Percentiles rank a stretch among this genome's conserved stretches.
Evolutionary conservation across 768 basidiomycete species (phyloP).

Genomic region (Harrya chromipes): DNA sequence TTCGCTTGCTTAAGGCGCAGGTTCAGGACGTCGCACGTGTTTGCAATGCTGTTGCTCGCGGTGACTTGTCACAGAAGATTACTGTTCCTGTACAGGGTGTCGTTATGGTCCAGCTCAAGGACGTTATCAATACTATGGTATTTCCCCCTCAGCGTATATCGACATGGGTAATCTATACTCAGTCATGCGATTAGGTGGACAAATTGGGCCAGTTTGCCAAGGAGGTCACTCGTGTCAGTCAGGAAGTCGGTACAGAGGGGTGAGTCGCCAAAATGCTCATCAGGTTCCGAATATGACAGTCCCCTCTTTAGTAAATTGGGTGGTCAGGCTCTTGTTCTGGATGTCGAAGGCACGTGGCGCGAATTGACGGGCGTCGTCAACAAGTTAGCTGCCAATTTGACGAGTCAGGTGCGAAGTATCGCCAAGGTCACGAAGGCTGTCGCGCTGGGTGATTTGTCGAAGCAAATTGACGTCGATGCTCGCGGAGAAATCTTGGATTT

Average conservation of each 20-base stretch:
- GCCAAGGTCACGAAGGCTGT: conserved; percentile 70
- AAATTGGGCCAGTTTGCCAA: conserved; percentile 84
- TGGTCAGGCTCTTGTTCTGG: conserved; percentile 80
- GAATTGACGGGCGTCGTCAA: conserved; percentile 83
- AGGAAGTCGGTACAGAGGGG: conserved; percentile 84
- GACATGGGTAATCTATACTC: conserved; percentile 7
- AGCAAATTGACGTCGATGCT: conserved; percentile 90
- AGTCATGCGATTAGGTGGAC: conserved; percentile 45
- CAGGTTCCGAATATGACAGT: conserved; percentile 15
- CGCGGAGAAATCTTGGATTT: conserved; percentile 87
- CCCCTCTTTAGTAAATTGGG: conserved; percentile 59
- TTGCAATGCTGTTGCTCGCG: conserved; percentile 75
- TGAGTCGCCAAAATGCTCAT: conserved; percentile 23
- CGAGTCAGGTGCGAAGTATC: conserved; percentile 54
- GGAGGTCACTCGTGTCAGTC: conserved; percentile 83
- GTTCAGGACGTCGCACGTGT: conserved; percentile 80
- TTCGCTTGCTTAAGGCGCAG: conserved; percentile 77
- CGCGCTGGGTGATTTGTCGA: conserved; percentile 83
- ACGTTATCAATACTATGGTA: conserved; percentile 71
- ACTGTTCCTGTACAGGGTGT: conserved; percentile 75
- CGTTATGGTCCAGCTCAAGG: conserved; percentile 80
- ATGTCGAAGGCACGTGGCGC: conserved; percentile 90
- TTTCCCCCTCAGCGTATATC: background rate
- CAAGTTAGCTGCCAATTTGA: conserved; percentile 76
- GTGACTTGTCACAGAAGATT: conserved; percentile 76